Percentiles rank a stretch among this genome's conserved stretches.
Conservation (phyloP, 2,329 filamentous ascomycete species). For the Aspergillus pseudoviridinutans region DNA sequence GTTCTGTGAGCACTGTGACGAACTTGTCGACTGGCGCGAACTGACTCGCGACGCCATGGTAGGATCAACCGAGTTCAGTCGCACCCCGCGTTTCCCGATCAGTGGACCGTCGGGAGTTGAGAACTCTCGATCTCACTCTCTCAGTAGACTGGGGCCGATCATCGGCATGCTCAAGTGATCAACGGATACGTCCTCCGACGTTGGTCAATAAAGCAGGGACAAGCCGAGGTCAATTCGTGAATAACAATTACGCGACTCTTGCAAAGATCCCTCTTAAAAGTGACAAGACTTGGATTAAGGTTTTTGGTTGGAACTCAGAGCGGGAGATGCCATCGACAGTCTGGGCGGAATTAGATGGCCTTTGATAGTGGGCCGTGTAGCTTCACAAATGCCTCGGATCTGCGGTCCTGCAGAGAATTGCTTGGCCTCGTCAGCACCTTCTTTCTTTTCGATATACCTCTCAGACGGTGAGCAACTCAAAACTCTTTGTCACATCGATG, state of each 20-base stretch:
- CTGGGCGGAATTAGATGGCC: too few relatives aligned
- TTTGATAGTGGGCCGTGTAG: background rate
- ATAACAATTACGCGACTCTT: background rate
- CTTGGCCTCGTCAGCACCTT: too few relatives aligned
- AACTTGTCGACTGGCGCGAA: slow-evolving; percentile 10
- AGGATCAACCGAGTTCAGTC: background rate
- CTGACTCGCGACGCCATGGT: background rate
- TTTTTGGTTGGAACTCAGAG: background rate
- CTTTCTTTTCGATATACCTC: background rate
- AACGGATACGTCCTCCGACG: background rate
- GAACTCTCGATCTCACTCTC: background rate
- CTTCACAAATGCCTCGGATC: background rate
- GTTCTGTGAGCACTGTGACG: slow-evolving; percentile 9
- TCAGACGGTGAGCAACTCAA: background rate
- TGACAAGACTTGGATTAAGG: background rate
- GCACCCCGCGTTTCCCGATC: background rate
- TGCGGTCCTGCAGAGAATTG: background rate
- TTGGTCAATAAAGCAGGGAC: background rate
- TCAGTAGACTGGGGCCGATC: background rate
- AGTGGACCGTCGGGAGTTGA: background rate
- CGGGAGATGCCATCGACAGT: too few relatives aligned
- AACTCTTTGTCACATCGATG: background rate
- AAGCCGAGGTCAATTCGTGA: background rate
- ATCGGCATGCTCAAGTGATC: background rate
- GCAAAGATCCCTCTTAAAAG: background rate